A percentile compares a stretch with the other conserved stretches of the same genome.
Evolutionary conservation across 164 flowering plant species (phyloP).

Genomic region (Liriodendron chinense): DNA sequence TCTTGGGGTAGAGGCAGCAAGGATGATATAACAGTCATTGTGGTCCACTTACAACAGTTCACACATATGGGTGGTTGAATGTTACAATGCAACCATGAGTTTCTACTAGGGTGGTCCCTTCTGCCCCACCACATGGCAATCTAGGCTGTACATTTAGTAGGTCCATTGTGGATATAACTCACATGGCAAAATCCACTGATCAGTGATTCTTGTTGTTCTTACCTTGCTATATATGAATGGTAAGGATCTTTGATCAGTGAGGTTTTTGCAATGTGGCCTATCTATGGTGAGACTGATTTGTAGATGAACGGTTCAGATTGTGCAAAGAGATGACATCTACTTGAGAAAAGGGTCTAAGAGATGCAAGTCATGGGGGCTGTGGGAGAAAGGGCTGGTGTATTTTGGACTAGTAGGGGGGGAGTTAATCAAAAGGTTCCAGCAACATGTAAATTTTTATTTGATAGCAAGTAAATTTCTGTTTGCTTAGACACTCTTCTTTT

Average conservation of each 20-base stretch:
- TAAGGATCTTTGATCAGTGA: not conserved
- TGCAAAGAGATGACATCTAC: not conserved
- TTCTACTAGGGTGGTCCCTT: no score
- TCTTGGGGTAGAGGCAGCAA: slow-evolving; percentile 42
- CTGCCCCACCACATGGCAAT: no score
- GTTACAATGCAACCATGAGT: not conserved
- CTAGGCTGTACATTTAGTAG: no score
- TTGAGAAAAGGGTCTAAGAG: no score
- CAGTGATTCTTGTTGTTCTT: not conserved
- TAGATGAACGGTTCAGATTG: not conserved
- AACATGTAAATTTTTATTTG: no score
- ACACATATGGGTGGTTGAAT: not conserved
- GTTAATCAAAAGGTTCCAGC: no score
- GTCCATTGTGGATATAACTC: not conserved
- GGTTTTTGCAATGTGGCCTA: not conserved
- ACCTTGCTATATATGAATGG: no score
- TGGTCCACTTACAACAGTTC: slow-evolving; percentile 33
- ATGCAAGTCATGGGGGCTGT: no score
- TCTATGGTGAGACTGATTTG: not conserved
- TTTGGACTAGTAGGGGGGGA: no score
- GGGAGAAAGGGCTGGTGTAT: no score
- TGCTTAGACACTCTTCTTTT: no score
- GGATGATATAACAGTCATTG: slow-evolving; percentile 57
- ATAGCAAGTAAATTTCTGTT: no score
- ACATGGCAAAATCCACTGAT: not conserved